These are phyloP conservation scores for Penicillium arizonense DNA, from an alignment of 495 filamentous ascomycete species.

Conservation along the genomic window DNA sequence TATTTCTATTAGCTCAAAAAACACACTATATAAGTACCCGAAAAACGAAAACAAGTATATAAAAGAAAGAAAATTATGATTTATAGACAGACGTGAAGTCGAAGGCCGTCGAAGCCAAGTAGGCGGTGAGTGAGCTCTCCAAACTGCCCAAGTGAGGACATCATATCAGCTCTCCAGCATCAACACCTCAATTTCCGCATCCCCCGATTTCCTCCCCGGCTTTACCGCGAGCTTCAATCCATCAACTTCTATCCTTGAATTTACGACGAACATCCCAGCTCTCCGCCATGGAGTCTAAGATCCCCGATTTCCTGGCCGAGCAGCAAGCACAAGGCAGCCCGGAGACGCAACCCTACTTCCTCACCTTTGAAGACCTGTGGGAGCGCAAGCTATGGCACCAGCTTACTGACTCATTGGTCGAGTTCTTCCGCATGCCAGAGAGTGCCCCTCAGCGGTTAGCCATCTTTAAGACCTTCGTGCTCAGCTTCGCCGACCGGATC, in stretches of 20 bases:
- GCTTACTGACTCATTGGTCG: slow-evolving; percentile 83
- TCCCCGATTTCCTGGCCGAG: slow-evolving; percentile 86
- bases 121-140: slow-evolving; percentile 6
- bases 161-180: slow-evolving; percentile 12
- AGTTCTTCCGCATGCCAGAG: slow-evolving; percentile 81
- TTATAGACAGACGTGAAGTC: neutral
- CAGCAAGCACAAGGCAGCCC: slow-evolving; percentile 82
- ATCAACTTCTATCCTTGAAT: neutral
- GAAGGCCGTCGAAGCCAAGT: slow-evolving; percentile 1
- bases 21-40: no score
- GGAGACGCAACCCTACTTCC: slow-evolving; percentile 81
- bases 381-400: slow-evolving; percentile 99
- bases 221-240: neutral
- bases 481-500: slow-evolving; percentile 96
- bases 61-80: no score
- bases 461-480: slow-evolving; percentile 91
- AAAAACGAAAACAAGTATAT: no score
- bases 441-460: slow-evolving; percentile 81
- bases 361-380: slow-evolving; percentile 96
- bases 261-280: neutral
- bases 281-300: slow-evolving; percentile 73
- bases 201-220: neutral
- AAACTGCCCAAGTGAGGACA: slow-evolving; percentile 10
- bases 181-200: slow-evolving; percentile 6
- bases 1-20: no score